Base-by-base conservation (phyloP, 169 alveolate species). In the Plasmodium ovale region DNA sequence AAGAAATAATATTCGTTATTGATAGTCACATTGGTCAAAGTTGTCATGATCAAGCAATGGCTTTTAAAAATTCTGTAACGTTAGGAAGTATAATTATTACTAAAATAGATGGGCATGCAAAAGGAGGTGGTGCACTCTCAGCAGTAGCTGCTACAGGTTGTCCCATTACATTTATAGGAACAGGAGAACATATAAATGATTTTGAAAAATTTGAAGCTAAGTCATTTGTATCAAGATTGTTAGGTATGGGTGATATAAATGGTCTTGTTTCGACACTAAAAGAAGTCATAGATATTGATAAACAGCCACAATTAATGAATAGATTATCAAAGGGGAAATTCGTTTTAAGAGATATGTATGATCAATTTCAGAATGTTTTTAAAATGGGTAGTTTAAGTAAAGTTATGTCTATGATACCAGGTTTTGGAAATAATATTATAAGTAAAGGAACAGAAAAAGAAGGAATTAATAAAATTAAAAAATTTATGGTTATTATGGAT, bases 51-150 rank as follows among this genome's bases (percentile, higher is more conserved):
- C 99, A 99, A 92, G 99, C 99, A 0, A 65, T 93, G 73, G 99
- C 99, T 12, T 99, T 98, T 94, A 96, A 97, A 88, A 96, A 96
- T 23, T 98, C 99, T 7, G 99, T 98, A 33, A 96, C 95, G 70
- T 99, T 99, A 39, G 99, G 99, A n/a, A 95, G 98, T 84, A 99
- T 99, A 12, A 98, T 99, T 89, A 95, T 99, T 82, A 99, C 99
- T 21, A 99, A 99, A 91, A 94, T 99, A n/a, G 99, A 99, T 92
- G 99, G 99, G 42, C 99, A 98, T 72, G 99, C 99, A 1, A 98
- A 98, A 92, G 99, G 99, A n/a, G 99, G 99, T n/a, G 99, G 99
- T 12, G 99, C 99, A 0, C 94, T 99, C 14, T 97, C 99, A 1
- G 99, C 99, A 87, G 96, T 99, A 93, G 94, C 99, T 92, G 96